phyloP scores from a whole-genome alignment of 2,329 filamentous ascomycete genomes.

The Aspergillus udagawae region DNA sequence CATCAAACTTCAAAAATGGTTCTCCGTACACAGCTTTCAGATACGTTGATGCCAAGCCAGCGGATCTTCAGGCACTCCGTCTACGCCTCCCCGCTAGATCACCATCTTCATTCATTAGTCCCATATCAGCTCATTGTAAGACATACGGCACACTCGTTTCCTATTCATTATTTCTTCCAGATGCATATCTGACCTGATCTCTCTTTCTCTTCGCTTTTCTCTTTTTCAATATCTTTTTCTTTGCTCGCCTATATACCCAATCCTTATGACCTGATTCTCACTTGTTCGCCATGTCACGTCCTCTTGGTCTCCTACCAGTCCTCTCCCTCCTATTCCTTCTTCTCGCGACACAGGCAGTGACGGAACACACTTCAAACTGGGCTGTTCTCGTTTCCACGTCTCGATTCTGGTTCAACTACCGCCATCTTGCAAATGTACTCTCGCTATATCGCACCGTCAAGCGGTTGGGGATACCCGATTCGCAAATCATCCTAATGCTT shows the following conservation, averaged over 20 bases:
- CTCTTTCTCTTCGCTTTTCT: not conserved
- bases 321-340: conserved; percentile 23
- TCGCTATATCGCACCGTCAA: conserved; percentile 98
- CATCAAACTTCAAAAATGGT: not conserved
- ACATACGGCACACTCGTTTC: not conserved
- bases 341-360: conserved; percentile 13
- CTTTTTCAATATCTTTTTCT: not conserved
- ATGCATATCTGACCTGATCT: not conserved
- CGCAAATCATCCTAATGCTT: conserved; percentile 99
- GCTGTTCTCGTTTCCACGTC: conserved; percentile 98
- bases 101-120: not conserved
- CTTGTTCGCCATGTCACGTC: conserved; percentile 23
- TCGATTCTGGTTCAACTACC: conserved; percentile 99
- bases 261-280: conserved; percentile 13
- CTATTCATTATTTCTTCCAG: not conserved
- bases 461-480: conserved; percentile 93
- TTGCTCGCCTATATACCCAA: not conserved
- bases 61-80: not conserved
- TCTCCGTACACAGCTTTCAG: not conserved
- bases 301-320: conserved; percentile 22
- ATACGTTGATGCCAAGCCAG: not conserved
- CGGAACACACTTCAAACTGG: conserved; percentile 91
- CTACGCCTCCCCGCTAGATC: not conserved
- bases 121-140: not conserved
- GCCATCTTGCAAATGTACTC: conserved; percentile 94